Evolutionary conservation across 2,329 filamentous ascomycete genomes (phyloP).

Genomic region (Emergomyces pasteurianus): DNA sequence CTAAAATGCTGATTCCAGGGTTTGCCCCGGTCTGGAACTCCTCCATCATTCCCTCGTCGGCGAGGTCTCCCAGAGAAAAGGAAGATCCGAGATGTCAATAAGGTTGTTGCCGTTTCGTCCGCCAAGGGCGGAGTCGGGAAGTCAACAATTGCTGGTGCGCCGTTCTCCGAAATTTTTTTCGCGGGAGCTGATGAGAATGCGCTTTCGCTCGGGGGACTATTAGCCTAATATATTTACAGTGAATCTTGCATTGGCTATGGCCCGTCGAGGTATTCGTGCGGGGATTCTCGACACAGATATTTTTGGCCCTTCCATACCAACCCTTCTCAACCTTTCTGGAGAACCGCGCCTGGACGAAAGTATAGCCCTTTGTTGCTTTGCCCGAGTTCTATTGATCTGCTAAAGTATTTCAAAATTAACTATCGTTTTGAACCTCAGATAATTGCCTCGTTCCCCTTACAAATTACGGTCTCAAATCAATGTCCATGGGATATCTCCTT

Average conservation of each 20-base stretch:
- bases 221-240: slow-evolving; percentile 23
- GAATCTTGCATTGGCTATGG: slow-evolving; percentile 80
- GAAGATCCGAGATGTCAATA: slow-evolving; percentile 70
- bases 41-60: slow-evolving; percentile 58
- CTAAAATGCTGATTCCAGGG: slow-evolving; percentile 44
- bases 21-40: slow-evolving; percentile 62
- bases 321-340: slow-evolving; percentile 67
- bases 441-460: slow-evolving; percentile 66
- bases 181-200: neutral
- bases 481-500: slow-evolving; percentile 96
- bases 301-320: slow-evolving; percentile 90
- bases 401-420: neutral
- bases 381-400: neutral
- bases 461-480: slow-evolving; percentile 92
- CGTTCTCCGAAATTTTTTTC: neutral
- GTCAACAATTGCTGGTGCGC: slow-evolving; percentile 71
- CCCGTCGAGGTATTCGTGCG: slow-evolving; percentile 64
- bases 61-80: slow-evolving; percentile 70
- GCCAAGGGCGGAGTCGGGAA: slow-evolving; percentile 98
- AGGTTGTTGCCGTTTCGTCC: slow-evolving; percentile 92
- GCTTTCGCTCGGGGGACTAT: neutral
- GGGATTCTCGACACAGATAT: slow-evolving; percentile 94
- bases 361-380: slow-evolving; percentile 32
- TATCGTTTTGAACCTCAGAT: slow-evolving; percentile 15
- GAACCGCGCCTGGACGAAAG: slow-evolving; percentile 65